Evolutionary conservation across 2,329 filamentous ascomycete species (phyloP).

Genomic region (Neodidymelliopsis sp.): DNA sequence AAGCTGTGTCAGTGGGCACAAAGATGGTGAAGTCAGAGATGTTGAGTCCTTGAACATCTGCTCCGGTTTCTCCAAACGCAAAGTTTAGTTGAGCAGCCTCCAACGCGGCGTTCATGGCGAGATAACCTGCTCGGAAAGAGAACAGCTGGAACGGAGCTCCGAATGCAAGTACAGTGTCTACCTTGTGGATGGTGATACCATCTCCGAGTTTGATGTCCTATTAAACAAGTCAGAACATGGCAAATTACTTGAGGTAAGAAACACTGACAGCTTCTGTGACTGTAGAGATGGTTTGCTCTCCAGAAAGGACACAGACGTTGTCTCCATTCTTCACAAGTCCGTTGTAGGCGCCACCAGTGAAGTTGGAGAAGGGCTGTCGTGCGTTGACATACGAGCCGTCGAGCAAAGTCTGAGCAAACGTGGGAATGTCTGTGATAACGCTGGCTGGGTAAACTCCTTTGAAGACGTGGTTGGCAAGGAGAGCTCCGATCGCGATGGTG

Average conservation of each 20-base stretch:
- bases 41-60: constrained; percentile 28
- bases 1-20: constrained; percentile 77
- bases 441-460: constrained; percentile 56
- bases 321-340: constrained; percentile 52
- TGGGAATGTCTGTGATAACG: constrained; percentile 47
- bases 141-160: constrained; percentile 38
- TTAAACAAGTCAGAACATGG: neutral
- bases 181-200: constrained; percentile 38
- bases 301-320: constrained; percentile 59
- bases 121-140: constrained; percentile 36
- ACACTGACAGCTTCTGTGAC: constrained; percentile 57
- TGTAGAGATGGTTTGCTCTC: constrained; percentile 57
- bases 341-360: constrained; percentile 66
- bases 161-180: constrained; percentile 37
- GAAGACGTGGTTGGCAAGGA: constrained; percentile 65
- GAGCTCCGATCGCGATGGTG: constrained; percentile 49
- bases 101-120: constrained; percentile 32
- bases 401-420: constrained; percentile 58
- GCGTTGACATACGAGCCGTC: constrained; percentile 51
- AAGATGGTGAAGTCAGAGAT: constrained; percentile 77
- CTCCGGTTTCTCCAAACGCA: constrained; percentile 27
- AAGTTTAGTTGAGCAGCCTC: constrained; percentile 31
- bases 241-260: neutral
- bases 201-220: constrained; percentile 37
- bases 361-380: constrained; percentile 59